Conservation (phyloP, 345 rosid species). For the Ricinus communis region DNA sequence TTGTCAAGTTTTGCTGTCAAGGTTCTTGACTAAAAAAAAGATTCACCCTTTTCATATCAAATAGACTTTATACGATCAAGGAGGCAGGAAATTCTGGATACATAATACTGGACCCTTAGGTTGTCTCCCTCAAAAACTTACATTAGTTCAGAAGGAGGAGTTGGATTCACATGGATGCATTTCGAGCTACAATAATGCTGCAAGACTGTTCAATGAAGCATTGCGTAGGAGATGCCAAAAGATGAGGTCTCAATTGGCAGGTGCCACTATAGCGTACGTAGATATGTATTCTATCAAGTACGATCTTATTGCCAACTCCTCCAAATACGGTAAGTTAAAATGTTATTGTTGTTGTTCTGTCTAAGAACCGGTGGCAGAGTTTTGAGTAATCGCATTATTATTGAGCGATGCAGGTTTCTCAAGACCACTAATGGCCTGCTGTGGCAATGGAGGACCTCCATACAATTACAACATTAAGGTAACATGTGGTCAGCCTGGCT, state of each 20-base stretch:
- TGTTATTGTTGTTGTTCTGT: neutral
- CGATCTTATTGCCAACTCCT: slow-evolving; percentile 64
- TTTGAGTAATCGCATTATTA: neutral
- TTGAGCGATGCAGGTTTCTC: slow-evolving; percentile 51
- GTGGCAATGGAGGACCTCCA: slow-evolving; percentile 87
- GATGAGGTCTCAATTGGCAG: slow-evolving; percentile 48
- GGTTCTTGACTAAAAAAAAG: neutral
- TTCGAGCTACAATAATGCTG: slow-evolving; percentile 58
- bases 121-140: slow-evolving; percentile 82
- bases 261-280: slow-evolving; percentile 57
- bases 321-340: slow-evolving; percentile 47
- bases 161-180: slow-evolving; percentile 60
- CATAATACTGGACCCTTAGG: slow-evolving; percentile 92
- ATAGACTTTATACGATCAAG: slow-evolving; percentile 55
- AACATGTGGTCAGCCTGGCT: slow-evolving; percentile 63
- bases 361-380: neutral
- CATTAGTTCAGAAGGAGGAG: slow-evolving; percentile 41
- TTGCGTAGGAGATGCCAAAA: slow-evolving; percentile 44
- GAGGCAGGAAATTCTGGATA: slow-evolving; percentile 84
- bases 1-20: neutral
- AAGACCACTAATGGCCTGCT: slow-evolving; percentile 77
- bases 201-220: slow-evolving; percentile 60
- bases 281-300: slow-evolving; percentile 72
- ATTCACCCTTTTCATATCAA: neutral
- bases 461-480: slow-evolving; percentile 62